These are phyloP conservation scores for Kockovaella imperatae DNA, from an alignment of 768 basidiomycete species.

Conservation along the genomic window DNA sequence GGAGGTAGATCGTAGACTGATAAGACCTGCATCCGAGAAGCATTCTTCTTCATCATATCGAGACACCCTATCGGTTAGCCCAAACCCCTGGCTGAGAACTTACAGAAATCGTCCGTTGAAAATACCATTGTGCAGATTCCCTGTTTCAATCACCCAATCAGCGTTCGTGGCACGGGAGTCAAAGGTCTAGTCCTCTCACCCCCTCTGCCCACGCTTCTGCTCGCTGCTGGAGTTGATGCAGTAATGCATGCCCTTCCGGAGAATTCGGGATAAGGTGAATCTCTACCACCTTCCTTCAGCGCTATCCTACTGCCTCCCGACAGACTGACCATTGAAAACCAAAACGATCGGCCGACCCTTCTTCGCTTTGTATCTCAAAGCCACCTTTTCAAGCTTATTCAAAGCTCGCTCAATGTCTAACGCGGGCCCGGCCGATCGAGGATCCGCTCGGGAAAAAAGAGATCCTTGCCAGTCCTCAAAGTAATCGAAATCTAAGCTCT, in stretches of 20 bases:
- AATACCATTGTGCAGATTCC: constrained; percentile 74
- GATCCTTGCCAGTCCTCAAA: constrained; percentile 57
- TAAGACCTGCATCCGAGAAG: constrained; percentile 67
- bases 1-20: constrained; percentile 63
- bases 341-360: constrained; percentile 66
- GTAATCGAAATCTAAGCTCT: constrained; percentile 77
- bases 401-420: constrained; percentile 77
- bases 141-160: constrained; percentile 9
- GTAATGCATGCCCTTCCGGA: constrained; percentile 64
- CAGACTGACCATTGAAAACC: constrained; percentile 63
- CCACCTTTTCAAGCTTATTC: constrained; percentile 75
- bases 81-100: not conserved
- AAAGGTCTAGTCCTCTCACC: constrained; percentile 47
- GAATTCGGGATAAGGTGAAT: constrained; percentile 52
- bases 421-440: constrained; percentile 72
- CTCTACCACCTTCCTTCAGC: constrained; percentile 22
- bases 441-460: constrained; percentile 73
- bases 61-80: constrained; percentile 18
- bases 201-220: constrained; percentile 81
- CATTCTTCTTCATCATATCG: constrained; percentile 52
- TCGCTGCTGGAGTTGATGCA: constrained; percentile 77
- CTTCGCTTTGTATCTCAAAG: constrained; percentile 55
- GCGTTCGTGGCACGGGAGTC: not conserved
- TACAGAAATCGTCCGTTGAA: constrained; percentile 69
- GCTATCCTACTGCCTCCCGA: constrained; percentile 20